Evolutionary conservation across 345 rosid species (phyloP).

Genomic region (Sapria himalayana): DNA sequence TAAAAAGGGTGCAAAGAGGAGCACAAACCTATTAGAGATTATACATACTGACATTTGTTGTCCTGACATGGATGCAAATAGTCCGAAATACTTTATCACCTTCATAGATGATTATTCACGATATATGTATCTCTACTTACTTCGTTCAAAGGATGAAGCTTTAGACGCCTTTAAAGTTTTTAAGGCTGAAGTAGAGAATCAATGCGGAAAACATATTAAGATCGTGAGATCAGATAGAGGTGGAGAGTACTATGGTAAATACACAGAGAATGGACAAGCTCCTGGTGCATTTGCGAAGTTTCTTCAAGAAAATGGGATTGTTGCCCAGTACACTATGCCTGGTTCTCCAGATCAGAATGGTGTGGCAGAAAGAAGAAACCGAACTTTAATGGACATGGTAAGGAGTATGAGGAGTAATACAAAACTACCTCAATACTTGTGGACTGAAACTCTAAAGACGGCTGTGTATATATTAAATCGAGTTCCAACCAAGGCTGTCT

Average conservation of each 20-base stretch:
- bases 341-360: not conserved
- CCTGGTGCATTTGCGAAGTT: not conserved
- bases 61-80: not conserved
- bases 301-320: conserved; percentile 1
- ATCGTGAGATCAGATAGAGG: conserved; percentile 3
- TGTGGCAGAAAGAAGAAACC: not conserved
- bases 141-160: not conserved
- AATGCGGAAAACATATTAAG: not conserved
- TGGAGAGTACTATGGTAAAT: conserved; percentile 1
- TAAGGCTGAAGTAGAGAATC: conserved; percentile 1
- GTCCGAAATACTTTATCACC: not conserved
- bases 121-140: too few species aligned
- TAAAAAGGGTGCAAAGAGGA: not conserved
- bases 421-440: too few species aligned
- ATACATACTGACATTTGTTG: not conserved
- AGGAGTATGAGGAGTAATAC: too few species aligned
- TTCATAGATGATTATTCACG: too few species aligned
- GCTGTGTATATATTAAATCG: not conserved
- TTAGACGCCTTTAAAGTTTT: not conserved
- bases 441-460: conserved; percentile 3
- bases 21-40: not conserved
- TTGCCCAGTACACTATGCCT: not conserved
- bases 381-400: too few species aligned
- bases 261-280: conserved; percentile 2
- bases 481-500: not conserved